Evolutionary conservation across 2,329 filamentous ascomycete genomes (phyloP).

Genomic region (Calonectria crousiana): DNA sequence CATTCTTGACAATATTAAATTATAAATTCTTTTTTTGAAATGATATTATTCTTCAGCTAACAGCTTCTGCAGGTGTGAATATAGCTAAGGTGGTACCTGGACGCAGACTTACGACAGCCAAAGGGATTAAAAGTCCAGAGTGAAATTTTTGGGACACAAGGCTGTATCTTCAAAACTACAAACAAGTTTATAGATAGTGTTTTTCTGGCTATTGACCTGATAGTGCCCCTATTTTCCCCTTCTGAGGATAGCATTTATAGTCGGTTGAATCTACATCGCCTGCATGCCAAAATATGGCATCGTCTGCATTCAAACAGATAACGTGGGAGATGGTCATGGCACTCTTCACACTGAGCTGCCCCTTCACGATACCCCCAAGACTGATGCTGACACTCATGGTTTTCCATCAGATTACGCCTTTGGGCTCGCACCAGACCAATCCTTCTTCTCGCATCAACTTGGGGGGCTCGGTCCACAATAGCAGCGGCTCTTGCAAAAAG

Average conservation of each 20-base stretch:
- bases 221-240: neutral
- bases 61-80: too few species aligned
- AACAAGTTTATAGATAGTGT: too few species aligned
- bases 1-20: too few species aligned
- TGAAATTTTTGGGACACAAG: too few species aligned
- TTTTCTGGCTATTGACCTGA: too few species aligned
- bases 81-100: too few species aligned
- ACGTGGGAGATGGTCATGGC: slow-evolving; percentile 49
- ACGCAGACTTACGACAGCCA: too few species aligned
- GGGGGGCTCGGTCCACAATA: slow-evolving; percentile 46
- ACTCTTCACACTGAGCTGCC: slow-evolving; percentile 54
- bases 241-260: neutral
- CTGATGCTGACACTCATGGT: slow-evolving; percentile 56
- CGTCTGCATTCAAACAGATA: slow-evolving; percentile 62
- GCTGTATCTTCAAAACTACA: too few species aligned
- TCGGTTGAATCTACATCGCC: slow-evolving; percentile 59
- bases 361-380: slow-evolving; percentile 53
- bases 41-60: too few species aligned
- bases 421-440: neutral
- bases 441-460: neutral
- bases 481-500: slow-evolving; percentile 48
- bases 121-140: too few species aligned
- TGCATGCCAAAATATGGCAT: slow-evolving; percentile 60
- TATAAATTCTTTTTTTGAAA: too few species aligned
- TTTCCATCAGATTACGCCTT: slow-evolving; percentile 22